phyloP scores from a whole-genome alignment of 805 yeast species.

The Suhomyces sp. region DNA sequence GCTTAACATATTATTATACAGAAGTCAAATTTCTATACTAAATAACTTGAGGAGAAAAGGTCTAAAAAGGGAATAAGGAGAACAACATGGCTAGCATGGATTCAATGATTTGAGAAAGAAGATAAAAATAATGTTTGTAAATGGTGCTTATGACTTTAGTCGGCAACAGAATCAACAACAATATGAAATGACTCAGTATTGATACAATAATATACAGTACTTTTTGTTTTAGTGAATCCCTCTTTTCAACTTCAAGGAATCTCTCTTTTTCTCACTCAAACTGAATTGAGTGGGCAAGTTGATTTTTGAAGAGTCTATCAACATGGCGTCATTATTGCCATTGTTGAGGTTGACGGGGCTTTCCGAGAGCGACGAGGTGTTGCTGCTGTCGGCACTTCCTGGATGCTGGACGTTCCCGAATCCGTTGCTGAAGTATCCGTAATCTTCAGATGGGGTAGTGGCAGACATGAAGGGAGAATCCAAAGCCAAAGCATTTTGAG shows the following conservation, averaged over 20 bases:
- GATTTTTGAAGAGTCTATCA: conserved; percentile 15
- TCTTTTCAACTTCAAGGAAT: conserved; percentile 42
- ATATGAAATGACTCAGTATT: background rate
- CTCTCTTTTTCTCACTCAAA: conserved; percentile 45
- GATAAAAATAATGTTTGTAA: background rate
- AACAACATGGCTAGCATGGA: background rate
- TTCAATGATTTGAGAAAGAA: background rate
- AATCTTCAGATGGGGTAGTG: conserved; percentile 35
- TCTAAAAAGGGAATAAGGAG: background rate
- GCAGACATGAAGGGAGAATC: conserved; percentile 45
- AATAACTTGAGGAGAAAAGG: background rate
- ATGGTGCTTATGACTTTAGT: background rate
- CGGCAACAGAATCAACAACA: background rate
- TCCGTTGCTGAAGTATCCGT: conserved; percentile 26
- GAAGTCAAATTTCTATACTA: background rate
- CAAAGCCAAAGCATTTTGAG: conserved; percentile 17
- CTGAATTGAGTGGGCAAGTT: conserved; percentile 32
- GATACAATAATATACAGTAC: background rate
- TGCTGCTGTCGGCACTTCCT: conserved; percentile 7
- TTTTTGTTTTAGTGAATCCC: conserved; percentile 33
- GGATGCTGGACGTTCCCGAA: conserved; percentile 3
- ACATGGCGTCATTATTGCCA: conserved; percentile 9
- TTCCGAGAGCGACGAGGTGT: conserved; percentile 8
- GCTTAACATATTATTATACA: background rate
- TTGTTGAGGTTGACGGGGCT: conserved; percentile 13